These are phyloP conservation scores for Thalassiosira profunda DNA, from an alignment of 108 stramenopile genomes.

Conservation along the genomic window DNA sequence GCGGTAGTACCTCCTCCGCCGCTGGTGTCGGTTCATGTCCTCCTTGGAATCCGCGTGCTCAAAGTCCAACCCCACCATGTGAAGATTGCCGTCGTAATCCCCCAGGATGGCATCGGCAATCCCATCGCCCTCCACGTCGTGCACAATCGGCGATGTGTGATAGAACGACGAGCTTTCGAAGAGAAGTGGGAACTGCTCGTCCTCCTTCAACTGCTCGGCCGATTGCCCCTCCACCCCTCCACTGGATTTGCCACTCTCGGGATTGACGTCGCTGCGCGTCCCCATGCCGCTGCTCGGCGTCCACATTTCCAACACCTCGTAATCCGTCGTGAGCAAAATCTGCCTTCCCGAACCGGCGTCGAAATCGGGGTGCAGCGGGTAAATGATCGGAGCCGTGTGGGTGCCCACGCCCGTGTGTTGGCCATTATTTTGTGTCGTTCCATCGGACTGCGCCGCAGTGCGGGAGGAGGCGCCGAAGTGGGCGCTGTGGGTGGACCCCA, in stretches of 20 bases:
- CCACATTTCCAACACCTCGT: slow-evolving; percentile 82
- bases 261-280: slow-evolving; percentile 10
- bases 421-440: not conserved
- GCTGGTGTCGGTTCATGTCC: not conserved
- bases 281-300: slow-evolving; percentile 57
- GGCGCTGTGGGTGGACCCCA: slow-evolving; percentile 60
- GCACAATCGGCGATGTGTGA: slow-evolving; percentile 63
- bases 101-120: slow-evolving; percentile 71
- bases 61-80: slow-evolving; percentile 65
- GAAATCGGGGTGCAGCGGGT: slow-evolving; percentile 74
- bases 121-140: slow-evolving; percentile 80
- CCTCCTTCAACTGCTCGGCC: slow-evolving; percentile 68
- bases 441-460: not conserved
- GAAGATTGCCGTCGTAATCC: slow-evolving; percentile 84
- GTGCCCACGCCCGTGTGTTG: slow-evolving; percentile 29
- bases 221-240: slow-evolving; percentile 20
- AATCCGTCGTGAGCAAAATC: slow-evolving; percentile 73
- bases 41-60: not conserved
- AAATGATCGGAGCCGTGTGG: slow-evolving; percentile 67
- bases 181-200: slow-evolving; percentile 78
- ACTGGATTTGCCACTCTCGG: not conserved
- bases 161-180: slow-evolving; percentile 79
- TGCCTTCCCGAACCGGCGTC: slow-evolving; percentile 77
- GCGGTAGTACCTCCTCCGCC: slow-evolving; percentile 58
- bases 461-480: slow-evolving; percentile 30